Percentiles rank a stretch among this genome's conserved stretches.
Evolutionary conservation across 2,329 filamentous ascomycete species (phyloP).

Genomic region (Diaporthe humulicola): DNA sequence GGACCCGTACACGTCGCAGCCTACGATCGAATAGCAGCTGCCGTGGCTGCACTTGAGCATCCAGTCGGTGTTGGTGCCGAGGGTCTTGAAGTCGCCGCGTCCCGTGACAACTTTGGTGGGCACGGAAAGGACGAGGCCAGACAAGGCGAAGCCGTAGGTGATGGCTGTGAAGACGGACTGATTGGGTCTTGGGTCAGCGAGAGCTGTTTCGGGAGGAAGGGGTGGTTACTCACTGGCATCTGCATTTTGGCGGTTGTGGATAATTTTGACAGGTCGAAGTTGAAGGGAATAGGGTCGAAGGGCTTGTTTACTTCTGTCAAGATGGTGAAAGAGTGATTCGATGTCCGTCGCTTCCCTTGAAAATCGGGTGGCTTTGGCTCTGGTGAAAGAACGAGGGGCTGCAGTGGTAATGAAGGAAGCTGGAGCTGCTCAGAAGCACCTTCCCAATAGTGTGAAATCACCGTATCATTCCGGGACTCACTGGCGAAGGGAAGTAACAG

Average conservation of each 20-base stretch:
- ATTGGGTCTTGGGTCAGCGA: background rate
- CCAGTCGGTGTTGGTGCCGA: background rate
- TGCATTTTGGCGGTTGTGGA: background rate
- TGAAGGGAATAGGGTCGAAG: background rate
- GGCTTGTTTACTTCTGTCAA: background rate
- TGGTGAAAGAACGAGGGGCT: background rate
- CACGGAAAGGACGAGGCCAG: background rate
- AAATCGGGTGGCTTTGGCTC: background rate
- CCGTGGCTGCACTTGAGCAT: slow-evolving; percentile 23
- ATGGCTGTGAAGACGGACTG: background rate
- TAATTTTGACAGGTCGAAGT: background rate
- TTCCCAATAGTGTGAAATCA: background rate
- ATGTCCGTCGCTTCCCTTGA: background rate
- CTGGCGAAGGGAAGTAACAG: background rate
- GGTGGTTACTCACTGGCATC: background rate
- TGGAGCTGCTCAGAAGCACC: background rate
- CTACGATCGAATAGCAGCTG: slow-evolving; percentile 24
- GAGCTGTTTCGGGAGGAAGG: background rate
- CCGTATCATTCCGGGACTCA: background rate
- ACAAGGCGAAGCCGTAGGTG: slow-evolving; percentile 2
- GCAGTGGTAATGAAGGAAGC: background rate
- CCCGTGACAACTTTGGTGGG: background rate
- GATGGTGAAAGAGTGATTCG: background rate
- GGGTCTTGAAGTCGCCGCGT: background rate
- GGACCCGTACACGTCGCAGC: background rate